Percentiles rank a stretch among this genome's conserved stretches.
These are phyloP conservation scores for Aquilaria sinensis DNA, from an alignment of 345 rosid species.

Conservation along the genomic window DNA sequence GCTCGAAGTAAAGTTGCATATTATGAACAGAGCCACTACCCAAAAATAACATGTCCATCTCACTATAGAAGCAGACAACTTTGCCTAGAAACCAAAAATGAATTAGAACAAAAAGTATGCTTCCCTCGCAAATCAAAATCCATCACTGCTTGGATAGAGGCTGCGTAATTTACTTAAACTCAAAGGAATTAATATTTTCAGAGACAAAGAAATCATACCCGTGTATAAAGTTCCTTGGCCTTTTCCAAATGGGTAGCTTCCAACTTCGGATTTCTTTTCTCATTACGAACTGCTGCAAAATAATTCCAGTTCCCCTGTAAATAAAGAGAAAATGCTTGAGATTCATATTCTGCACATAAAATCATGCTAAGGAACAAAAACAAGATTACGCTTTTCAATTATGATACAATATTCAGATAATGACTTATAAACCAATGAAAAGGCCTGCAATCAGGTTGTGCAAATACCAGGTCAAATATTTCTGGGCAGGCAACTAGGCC, in stretches of 20 bases:
- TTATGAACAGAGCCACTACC: too few relatives aligned
- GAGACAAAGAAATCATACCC: constrained; percentile 36
- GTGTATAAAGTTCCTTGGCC: constrained; percentile 90
- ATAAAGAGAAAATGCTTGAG: constrained; percentile 15
- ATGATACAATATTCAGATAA: not conserved
- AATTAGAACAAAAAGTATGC: not conserved
- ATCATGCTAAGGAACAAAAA: not conserved
- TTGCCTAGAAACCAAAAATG: not conserved
- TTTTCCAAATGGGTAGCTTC: constrained; percentile 99
- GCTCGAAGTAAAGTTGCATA: too few relatives aligned
- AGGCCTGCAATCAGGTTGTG: not conserved
- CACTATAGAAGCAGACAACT: too few relatives aligned
- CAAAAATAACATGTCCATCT: too few relatives aligned
- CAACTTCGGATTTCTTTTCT: constrained; percentile 93
- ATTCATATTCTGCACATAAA: constrained; percentile 2
- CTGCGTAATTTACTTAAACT: too few relatives aligned
- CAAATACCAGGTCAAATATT: too few relatives aligned
- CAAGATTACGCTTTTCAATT: not conserved
- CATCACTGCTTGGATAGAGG: not conserved
- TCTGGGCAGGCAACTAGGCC: too few relatives aligned
- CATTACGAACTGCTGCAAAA: constrained; percentile 95
- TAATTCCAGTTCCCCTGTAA: constrained; percentile 94
- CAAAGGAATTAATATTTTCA: not conserved
- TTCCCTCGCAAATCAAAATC: constrained; percentile 1
- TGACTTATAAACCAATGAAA: not conserved